phyloP scores from a whole-genome alignment of 345 rosid species.

The Euphorbia tirucalli region DNA sequence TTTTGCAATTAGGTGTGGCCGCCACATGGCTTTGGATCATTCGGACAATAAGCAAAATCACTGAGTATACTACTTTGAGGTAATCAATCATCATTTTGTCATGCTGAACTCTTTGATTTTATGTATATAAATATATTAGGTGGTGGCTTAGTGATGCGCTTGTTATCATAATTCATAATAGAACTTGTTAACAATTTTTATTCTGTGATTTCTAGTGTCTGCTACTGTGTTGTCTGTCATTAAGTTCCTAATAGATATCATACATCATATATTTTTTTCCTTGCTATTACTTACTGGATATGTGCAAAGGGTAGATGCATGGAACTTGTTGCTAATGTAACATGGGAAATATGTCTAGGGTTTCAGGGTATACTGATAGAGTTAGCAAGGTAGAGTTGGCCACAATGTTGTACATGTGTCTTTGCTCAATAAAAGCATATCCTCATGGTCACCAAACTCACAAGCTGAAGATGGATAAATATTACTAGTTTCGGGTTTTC shows the following conservation, averaged over 20 bases:
- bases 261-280: neutral
- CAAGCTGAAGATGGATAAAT: neutral
- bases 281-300: neutral
- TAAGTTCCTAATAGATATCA: neutral
- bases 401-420: neutral
- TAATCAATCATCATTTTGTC: neutral
- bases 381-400: neutral
- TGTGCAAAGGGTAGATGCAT: neutral
- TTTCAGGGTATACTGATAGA: neutral
- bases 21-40: constrained; percentile 49
- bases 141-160: neutral
- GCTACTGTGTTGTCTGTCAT: neutral
- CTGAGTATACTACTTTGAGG: neutral
- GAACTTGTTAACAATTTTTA: neutral
- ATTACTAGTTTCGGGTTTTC: neutral
- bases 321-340: neutral
- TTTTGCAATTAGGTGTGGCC: constrained; percentile 62
- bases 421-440: neutral
- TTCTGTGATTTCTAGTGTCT: neutral
- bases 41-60: constrained; percentile 26
- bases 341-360: neutral
- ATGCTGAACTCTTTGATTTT: neutral
- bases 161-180: neutral
- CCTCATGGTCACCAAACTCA: neutral
- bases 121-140: neutral